Evolutionary conservation across 805 yeast genomes (phyloP), one percentile per base, ranked within the genome.

Genomic region (Saturnispora bothae): DNA sequence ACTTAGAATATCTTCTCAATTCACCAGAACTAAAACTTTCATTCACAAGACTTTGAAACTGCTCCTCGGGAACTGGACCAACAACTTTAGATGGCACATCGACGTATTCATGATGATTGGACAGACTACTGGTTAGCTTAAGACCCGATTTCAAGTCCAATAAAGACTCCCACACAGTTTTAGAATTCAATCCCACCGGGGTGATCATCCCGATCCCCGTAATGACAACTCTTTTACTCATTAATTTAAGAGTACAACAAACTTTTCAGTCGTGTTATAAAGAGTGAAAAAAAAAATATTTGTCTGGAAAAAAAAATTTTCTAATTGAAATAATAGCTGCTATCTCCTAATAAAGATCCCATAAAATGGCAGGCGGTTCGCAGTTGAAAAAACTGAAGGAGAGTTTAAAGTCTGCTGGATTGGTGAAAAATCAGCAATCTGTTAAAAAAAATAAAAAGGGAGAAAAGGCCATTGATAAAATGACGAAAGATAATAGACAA

Each of bases 141-240:
- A 82, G 50, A 0, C 92, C 89, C 14, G 80, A 69, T 40, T 67
- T 55, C 0, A 73, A 66, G 1, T 59, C 59, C 1, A 81, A 49
- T 5, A 82, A 55, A 14, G 63, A 63, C 2, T 53, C 36, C 88
- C 89, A 83, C 3, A 73, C 59, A 12, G 54, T 56, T 13, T 50
- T 49, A 3, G 65, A 69, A 1, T 86, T 88, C 5, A 76, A 75
- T 0, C 96, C 97, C 3, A 92, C 60, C 0, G 98, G 98, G 0
- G 92, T 74, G 1, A 88, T 72, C 20, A 83, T 60, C 0, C 97
- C 97, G 6, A 92, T 54, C 0, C 98, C 98, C 0, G 98, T 92
- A 1, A 89, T 79, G 1, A 89, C 96, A 0, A 89, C 95, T 57
- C 95, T 62, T 42, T 64, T 57, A 14, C 15, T 12, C 21, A 20